Evolutionary conservation across 1,284 basidiomycete genomes (phyloP).

Genomic region (Ustilago tritici): DNA sequence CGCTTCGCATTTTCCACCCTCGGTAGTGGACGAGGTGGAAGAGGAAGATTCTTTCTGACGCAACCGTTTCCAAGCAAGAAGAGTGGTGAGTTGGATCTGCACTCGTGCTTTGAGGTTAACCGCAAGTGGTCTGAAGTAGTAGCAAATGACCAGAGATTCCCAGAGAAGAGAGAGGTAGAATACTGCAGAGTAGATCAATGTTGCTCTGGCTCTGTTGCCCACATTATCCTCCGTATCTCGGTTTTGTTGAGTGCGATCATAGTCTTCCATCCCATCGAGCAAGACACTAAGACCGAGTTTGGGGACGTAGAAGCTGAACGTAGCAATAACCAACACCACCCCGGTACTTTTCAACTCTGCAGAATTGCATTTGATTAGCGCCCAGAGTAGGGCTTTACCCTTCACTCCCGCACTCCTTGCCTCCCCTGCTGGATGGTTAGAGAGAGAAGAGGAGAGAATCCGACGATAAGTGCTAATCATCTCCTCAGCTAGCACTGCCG

Average conservation of each 20-base stretch:
- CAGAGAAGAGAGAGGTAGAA: constrained; percentile 29
- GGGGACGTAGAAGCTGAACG: constrained; percentile 36
- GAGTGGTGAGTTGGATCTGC: constrained; percentile 33
- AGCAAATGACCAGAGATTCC: constrained; percentile 27
- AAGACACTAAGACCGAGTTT: constrained; percentile 32
- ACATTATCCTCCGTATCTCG: constrained; percentile 3
- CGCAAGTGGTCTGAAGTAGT: constrained; percentile 27
- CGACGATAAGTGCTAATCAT: constrained; percentile 32
- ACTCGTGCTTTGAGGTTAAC: constrained; percentile 23
- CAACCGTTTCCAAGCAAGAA: constrained; percentile 42
- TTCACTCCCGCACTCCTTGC: constrained; percentile 12
- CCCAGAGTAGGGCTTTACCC: constrained; percentile 15
- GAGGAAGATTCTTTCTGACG: constrained; percentile 41
- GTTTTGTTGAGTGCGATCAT: constrained; percentile 7
- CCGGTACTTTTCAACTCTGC: constrained; percentile 1
- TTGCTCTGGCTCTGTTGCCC: constrained; percentile 23
- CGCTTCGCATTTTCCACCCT: not conserved
- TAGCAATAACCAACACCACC: constrained; percentile 23
- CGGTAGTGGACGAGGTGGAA: not conserved
- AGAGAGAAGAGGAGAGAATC: constrained; percentile 11
- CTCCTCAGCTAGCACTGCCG: constrained; percentile 24
- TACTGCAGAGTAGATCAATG: constrained; percentile 30
- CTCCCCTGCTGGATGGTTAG: not conserved
- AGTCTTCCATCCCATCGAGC: constrained; percentile 26
- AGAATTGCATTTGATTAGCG: constrained; percentile 27